Percentiles rank a stretch among this genome's conserved stretches.
These are phyloP conservation scores for Aspergillus sergii DNA, from an alignment of 2,329 filamentous ascomycete genomes.

Conservation along the genomic window DNA sequence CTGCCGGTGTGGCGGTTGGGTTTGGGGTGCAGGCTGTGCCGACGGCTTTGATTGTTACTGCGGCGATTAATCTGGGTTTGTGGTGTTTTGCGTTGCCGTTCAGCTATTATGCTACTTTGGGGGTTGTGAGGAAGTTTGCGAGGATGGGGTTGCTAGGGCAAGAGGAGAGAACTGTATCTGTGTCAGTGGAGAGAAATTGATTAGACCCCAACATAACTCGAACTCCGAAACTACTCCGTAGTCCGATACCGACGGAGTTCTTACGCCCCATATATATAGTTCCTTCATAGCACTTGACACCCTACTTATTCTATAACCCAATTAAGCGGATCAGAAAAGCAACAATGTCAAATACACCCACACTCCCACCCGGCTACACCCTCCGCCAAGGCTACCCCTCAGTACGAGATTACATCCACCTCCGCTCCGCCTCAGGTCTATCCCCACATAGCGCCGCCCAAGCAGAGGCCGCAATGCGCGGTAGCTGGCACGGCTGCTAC, in stretches of 20 bases:
- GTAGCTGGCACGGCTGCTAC: slow-evolving; percentile 50
- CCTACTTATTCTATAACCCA: too few species aligned
- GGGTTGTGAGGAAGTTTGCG: slow-evolving; percentile 46
- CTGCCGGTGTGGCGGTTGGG: slow-evolving; percentile 45
- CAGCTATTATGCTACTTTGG: slow-evolving; percentile 48
- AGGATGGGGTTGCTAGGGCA: not conserved
- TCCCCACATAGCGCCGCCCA: slow-evolving; percentile 42
- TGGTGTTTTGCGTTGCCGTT: slow-evolving; percentile 49
- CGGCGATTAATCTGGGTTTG: slow-evolving; percentile 47
- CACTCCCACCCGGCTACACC: slow-evolving; percentile 40
- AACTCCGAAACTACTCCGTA: not conserved
- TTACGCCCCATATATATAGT: not conserved
- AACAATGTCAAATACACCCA: not conserved
- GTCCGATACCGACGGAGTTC: not conserved
- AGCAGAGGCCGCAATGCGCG: slow-evolving; percentile 36
- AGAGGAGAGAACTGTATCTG: not conserved
- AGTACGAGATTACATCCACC: slow-evolving; percentile 40
- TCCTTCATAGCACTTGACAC: too few species aligned
- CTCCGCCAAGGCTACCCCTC: slow-evolving; percentile 40
- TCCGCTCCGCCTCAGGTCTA: slow-evolving; percentile 42
- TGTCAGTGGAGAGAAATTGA: not conserved
- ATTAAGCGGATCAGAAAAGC: too few species aligned
- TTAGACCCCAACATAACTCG: not conserved
- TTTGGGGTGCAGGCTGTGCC: slow-evolving; percentile 51
- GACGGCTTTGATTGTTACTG: slow-evolving; percentile 47